A percentile compares a stretch with the other conserved stretches of the same genome.
phyloP scores from a whole-genome alignment of 2,329 filamentous ascomycete genomes.

The Hirsutella minnesotensis region DNA sequence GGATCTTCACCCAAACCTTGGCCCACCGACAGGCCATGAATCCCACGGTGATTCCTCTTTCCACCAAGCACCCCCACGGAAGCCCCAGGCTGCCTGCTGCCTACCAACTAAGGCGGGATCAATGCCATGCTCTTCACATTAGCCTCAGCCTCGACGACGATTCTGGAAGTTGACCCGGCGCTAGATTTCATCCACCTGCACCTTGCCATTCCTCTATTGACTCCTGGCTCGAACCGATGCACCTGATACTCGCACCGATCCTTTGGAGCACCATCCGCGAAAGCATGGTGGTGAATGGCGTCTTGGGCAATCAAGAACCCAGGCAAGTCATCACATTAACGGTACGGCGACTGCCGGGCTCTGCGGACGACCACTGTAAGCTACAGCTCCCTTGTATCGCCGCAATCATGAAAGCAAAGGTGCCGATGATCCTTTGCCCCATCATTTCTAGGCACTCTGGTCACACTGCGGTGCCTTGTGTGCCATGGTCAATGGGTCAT shows the following conservation, averaged over 20 bases:
- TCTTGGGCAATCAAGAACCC: too few relatives aligned
- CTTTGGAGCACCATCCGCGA: too few relatives aligned
- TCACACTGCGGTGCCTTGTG: too few relatives aligned
- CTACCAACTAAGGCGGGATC: neutral
- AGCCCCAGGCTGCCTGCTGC: neutral
- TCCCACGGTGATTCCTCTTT: neutral
- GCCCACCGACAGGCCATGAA: neutral
- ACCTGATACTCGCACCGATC: too few relatives aligned
- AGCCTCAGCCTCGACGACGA: neutral
- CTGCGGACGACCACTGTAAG: too few relatives aligned
- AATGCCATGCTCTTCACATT: neutral
- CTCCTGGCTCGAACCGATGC: neutral
- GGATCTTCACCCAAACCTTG: neutral
- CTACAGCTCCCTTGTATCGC: too few relatives aligned
- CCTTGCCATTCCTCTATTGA: neutral
- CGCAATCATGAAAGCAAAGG: too few relatives aligned
- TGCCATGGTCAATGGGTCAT: too few relatives aligned
- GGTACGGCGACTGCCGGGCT: too few relatives aligned
- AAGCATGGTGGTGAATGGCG: neutral
- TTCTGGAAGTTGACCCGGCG: slow-evolving; percentile 1
- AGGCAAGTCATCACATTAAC: too few relatives aligned
- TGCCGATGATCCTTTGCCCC: too few relatives aligned
- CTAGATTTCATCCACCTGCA: neutral
- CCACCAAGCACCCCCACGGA: neutral
- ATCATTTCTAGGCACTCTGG: too few relatives aligned